phyloP scores from a whole-genome alignment of 176 grass and related monocot species.

The Olyra latifolia region DNA sequence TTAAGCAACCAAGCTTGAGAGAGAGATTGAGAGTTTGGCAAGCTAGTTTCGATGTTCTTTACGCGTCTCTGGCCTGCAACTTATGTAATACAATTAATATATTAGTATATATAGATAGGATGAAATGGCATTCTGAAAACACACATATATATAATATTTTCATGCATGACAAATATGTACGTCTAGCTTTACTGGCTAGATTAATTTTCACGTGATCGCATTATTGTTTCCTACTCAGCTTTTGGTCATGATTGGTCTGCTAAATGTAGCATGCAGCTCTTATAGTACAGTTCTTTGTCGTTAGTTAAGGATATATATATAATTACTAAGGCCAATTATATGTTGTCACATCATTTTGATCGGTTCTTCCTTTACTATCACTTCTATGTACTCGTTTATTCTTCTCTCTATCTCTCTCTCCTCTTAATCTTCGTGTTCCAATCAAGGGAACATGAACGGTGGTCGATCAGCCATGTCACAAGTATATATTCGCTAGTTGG shows the following conservation, averaged over 20 bases:
- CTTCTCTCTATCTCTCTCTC: background rate
- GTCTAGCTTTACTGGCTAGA: background rate
- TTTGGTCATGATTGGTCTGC: background rate
- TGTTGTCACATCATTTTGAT: background rate
- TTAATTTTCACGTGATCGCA: background rate
- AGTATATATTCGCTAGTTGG: too few relatives aligned
- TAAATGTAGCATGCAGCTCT: background rate
- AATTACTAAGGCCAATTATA: background rate
- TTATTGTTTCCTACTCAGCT: background rate
- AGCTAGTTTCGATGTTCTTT: background rate
- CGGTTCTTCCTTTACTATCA: background rate
- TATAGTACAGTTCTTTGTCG: background rate
- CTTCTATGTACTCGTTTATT: background rate
- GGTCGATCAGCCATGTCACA: background rate
- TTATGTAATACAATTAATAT: background rate
- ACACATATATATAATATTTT: background rate
- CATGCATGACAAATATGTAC: background rate
- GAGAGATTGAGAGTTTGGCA: background rate
- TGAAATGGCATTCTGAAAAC: background rate
- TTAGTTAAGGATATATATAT: background rate
- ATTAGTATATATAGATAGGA: background rate
- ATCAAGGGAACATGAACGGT: background rate
- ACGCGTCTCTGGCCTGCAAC: background rate
- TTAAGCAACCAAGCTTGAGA: background rate
- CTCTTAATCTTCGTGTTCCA: background rate